Percentiles rank a stretch among this genome's conserved stretches.
These are phyloP conservation scores for Diaporthe ilicicola DNA, from an alignment of 2,329 filamentous ascomycete genomes.

Conservation along the genomic window DNA sequence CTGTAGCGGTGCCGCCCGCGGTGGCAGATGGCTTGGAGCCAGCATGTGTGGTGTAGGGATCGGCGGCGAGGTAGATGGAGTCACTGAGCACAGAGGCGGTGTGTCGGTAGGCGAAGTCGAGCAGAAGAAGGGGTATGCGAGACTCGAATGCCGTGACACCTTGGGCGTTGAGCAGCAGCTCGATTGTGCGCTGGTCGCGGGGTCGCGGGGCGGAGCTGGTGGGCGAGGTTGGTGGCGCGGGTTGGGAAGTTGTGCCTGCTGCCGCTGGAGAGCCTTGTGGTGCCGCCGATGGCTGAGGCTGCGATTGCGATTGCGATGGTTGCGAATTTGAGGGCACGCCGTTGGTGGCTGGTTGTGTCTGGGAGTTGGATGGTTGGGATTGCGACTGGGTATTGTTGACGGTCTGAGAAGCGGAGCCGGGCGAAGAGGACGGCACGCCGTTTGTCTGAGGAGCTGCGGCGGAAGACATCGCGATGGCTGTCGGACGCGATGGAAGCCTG, in stretches of 20 bases:
- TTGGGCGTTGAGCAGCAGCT: slow-evolving; percentile 80
- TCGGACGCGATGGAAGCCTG: background rate
- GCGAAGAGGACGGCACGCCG: slow-evolving; percentile 55
- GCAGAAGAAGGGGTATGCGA: slow-evolving; percentile 81
- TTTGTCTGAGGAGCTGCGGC: slow-evolving; percentile 59
- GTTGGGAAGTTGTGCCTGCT: slow-evolving; percentile 35
- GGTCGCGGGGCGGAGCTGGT: slow-evolving; percentile 64
- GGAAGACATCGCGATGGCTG: slow-evolving; percentile 41
- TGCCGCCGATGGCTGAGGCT: slow-evolving; percentile 38
- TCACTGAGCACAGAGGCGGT: slow-evolving; percentile 76
- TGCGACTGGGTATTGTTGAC: slow-evolving; percentile 34
- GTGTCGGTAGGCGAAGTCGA: slow-evolving; percentile 89
- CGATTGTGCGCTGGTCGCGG: slow-evolving; percentile 81
- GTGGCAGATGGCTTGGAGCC: slow-evolving; percentile 60
- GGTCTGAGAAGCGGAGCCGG: slow-evolving; percentile 40
- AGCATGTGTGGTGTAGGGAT: slow-evolving; percentile 71
- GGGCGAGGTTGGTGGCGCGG: slow-evolving; percentile 41
- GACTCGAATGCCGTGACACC: slow-evolving; percentile 83
- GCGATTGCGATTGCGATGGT: slow-evolving; percentile 40
- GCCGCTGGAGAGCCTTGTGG: slow-evolving; percentile 34
- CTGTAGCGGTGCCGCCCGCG: slow-evolving; percentile 57
- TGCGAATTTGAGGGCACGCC: slow-evolving; percentile 27
- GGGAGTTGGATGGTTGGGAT: slow-evolving; percentile 28
- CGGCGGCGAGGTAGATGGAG: slow-evolving; percentile 72
- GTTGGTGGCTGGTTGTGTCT: slow-evolving; percentile 41